Evolutionary conservation across 768 basidiomycete genomes (phyloP).

Genomic region (Cystofilobasidium capitatum): DNA sequence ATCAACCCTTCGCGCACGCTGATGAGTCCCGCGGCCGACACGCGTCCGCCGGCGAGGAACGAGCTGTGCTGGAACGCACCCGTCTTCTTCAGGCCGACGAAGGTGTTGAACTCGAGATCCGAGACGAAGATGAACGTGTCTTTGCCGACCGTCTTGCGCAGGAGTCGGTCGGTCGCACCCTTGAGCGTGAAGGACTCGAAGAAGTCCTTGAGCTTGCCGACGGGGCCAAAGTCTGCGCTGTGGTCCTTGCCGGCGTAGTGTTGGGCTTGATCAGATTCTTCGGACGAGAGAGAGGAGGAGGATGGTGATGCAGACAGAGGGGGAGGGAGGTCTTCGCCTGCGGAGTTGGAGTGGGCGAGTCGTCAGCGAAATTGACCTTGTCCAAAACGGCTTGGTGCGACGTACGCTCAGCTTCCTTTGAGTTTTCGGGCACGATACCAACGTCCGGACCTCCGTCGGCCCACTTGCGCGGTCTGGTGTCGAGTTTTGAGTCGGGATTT

Average conservation of each 20-base stretch:
- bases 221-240: constrained; percentile 31
- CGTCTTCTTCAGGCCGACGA: constrained; percentile 57
- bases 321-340: constrained; percentile 12
- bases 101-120: constrained; percentile 42
- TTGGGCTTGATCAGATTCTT: constrained; percentile 32
- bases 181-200: constrained; percentile 45
- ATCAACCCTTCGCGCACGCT: constrained; percentile 55
- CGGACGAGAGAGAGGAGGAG: constrained; percentile 29
- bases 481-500: too few species aligned
- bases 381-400: too few species aligned
- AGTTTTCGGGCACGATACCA: constrained; percentile 13
- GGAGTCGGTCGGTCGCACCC: constrained; percentile 49
- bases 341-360: too few species aligned
- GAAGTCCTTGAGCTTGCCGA: constrained; percentile 36
- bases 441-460: constrained; percentile 13
- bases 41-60: constrained; percentile 43
- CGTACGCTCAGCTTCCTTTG: neutral
- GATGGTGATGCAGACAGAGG: constrained; percentile 28
- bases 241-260: constrained; percentile 33
- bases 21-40: constrained; percentile 58
- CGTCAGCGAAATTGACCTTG: neutral
- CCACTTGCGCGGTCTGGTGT: constrained; percentile 9
- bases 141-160: constrained; percentile 51
- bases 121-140: constrained; percentile 65
- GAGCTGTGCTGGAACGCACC: constrained; percentile 61